Percentiles rank a stretch among this genome's conserved stretches.
Evolutionary conservation across 1,139 yeast genomes (phyloP).

Genomic region (Taphrina wiesneri): DNA sequence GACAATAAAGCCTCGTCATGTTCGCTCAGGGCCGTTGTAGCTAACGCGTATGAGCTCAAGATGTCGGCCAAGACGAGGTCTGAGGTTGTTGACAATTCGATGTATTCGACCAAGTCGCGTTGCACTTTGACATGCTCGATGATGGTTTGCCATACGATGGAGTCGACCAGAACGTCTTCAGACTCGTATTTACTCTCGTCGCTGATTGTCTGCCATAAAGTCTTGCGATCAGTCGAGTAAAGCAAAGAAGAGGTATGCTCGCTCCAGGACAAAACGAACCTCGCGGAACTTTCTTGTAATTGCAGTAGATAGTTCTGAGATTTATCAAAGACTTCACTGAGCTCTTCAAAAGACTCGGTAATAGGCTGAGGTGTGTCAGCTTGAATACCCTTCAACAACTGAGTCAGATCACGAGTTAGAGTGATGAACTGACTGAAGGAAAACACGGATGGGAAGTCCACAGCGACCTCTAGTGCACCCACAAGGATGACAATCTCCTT

Average conservation of each 20-base stretch:
- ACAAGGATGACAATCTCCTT: neutral
- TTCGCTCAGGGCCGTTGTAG: neutral
- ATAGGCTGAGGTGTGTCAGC: neutral
- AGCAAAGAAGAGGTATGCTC: neutral
- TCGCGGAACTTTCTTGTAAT: neutral
- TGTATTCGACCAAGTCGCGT: neutral
- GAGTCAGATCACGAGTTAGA: neutral
- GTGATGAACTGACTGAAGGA: conserved; percentile 18
- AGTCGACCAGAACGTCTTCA: conserved; percentile 6
- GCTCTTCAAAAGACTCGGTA: neutral
- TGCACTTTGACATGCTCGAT: conserved; percentile 12
- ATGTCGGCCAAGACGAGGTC: conserved; percentile 6
- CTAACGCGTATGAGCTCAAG: neutral
- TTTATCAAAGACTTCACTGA: neutral
- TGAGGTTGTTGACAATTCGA: conserved; percentile 4
- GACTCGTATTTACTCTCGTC: neutral
- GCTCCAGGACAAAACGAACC: conserved; percentile 21
- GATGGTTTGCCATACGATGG: conserved; percentile 11
- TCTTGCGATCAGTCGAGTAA: neutral
- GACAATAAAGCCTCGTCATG: neutral
- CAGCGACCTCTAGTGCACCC: conserved; percentile 14
- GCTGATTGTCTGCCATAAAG: conserved; percentile 3
- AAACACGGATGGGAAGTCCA: neutral
- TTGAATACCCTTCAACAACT: neutral
- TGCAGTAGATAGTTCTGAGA: neutral